Evolutionary conservation across 2,329 filamentous ascomycete genomes (phyloP).

Genomic region (Colletotrichum tabaci): DNA sequence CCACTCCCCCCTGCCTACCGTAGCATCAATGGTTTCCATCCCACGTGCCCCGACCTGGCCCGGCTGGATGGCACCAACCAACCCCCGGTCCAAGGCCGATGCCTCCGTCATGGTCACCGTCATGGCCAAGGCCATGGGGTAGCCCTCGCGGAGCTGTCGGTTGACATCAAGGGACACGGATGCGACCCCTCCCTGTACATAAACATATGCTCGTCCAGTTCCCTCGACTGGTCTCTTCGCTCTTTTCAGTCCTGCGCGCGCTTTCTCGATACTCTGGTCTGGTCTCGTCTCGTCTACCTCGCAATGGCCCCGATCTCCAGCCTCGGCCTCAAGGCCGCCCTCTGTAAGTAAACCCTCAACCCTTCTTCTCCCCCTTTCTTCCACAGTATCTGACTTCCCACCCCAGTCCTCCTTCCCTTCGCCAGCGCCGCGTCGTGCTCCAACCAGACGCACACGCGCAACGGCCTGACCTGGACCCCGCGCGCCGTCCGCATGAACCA

Average conservation of each 20-base stretch:
- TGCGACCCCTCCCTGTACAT: constrained; percentile 15
- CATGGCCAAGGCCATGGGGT: background rate
- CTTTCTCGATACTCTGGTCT: background rate
- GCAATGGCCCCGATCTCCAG: constrained; percentile 21
- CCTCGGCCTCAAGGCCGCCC: constrained; percentile 31
- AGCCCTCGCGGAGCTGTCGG: background rate
- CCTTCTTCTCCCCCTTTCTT: background rate
- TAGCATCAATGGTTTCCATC: background rate
- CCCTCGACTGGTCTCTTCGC: background rate
- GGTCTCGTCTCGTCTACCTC: background rate
- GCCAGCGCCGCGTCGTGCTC: constrained; percentile 19
- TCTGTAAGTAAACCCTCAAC: constrained; percentile 17
- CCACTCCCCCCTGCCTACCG: background rate
- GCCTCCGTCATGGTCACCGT: constrained; percentile 10
- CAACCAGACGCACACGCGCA: constrained; percentile 45
- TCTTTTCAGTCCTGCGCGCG: background rate
- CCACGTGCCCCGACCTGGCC: constrained; percentile 20
- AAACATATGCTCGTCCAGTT: background rate
- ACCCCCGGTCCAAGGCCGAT: background rate
- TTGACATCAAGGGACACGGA: background rate
- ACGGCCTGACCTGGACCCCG: constrained; percentile 51
- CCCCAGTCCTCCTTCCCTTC: constrained; percentile 33
- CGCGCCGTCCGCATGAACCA: constrained; percentile 63
- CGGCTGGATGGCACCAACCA: constrained; percentile 17
- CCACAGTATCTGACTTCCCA: background rate